Evolutionary conservation across 2,329 filamentous ascomycete genomes (phyloP), one percentile per base, ranked within the genome.

Genomic region (Clonostachys byssicola): DNA sequence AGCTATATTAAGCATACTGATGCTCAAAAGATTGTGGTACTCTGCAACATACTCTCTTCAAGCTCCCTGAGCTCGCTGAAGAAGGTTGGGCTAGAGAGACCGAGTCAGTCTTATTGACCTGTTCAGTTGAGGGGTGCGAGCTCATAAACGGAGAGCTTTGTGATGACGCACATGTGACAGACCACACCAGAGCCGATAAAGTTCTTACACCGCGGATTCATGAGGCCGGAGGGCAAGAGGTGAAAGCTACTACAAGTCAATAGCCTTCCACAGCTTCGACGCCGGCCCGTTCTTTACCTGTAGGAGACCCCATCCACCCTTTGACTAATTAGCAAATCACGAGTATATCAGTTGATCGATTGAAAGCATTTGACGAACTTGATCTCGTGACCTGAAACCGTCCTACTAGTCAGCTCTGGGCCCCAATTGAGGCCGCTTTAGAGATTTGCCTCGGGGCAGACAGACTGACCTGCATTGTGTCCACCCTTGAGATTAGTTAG

Each of bases 111-210:
- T 51, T 52, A 33, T 54, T 55, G 50, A 16, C 38, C 45, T 51
- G 51, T 53, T 51, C 47, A 46, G 40, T 54, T 48, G 42, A 52
- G 46, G 36, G 41, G 49, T 33, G 51, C 50, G 48, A 56, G 51
- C 53, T 30, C 23, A 30, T 30, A 30, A 9, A 2, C 23, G 9
- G 9, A 30, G 49, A 44, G 40, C 47, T 40, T 47, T 49, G 40
- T 47, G 49, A 56, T 54, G 44, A 58, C 57, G 45, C 51, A 57
- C 54, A 86, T 74, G 64, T 89, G 79, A 54, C 89, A 81, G 49
- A 88, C 80, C 39, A 80, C 77, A 43, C 76, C 85, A 43, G 83
- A 85, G 49, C 86, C 88, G 60, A 92, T 86, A 48, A 92, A 71
- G 68, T 91, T 92, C 56, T 81, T 74, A 63, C 80, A 88, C 41